Evolutionary conservation across 2,329 filamentous ascomycete species (phyloP).

Genomic region (Trichophyton simii): DNA sequence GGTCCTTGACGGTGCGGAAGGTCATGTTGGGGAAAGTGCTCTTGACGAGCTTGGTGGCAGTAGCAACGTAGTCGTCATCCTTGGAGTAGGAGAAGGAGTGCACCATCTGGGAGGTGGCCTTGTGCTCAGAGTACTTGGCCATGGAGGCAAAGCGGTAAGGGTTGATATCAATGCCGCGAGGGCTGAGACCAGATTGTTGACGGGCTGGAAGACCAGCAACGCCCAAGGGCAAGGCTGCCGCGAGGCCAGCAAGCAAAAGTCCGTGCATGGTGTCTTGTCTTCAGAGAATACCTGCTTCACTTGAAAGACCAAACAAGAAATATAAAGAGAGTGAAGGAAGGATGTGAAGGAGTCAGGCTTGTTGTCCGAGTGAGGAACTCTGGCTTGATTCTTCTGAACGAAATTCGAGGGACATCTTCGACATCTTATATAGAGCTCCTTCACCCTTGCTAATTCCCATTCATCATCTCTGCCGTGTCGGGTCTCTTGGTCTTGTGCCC

Average conservation of each 20-base stretch:
- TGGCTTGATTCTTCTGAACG: neutral
- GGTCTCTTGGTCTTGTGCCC: neutral
- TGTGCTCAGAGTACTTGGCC: slow-evolving; percentile 6
- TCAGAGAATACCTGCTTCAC: slow-evolving; percentile 1
- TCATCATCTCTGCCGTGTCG: neutral
- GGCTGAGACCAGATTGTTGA: neutral
- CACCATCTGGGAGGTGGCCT: slow-evolving; percentile 1
- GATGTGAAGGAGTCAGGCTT: neutral
- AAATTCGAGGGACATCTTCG: neutral
- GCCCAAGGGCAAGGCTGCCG: slow-evolving; percentile 8
- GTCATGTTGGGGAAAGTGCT: slow-evolving; percentile 5
- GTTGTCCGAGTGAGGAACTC: slow-evolving; percentile 1
- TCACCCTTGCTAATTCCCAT: neutral
- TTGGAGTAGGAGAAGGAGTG: slow-evolving; percentile 2
- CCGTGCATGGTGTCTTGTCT: slow-evolving; percentile 11
- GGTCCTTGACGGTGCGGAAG: slow-evolving; percentile 11
- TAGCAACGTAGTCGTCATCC: slow-evolving; percentile 8
- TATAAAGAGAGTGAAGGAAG: neutral
- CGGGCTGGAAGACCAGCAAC: slow-evolving; percentile 8
- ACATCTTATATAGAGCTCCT: neutral
- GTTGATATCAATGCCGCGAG: slow-evolving; percentile 10
- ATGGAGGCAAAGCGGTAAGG: slow-evolving; percentile 7
- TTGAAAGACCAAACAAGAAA: neutral
- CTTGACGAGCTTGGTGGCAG: slow-evolving; percentile 9
- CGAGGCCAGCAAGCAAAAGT: slow-evolving; percentile 10